Base-by-base conservation (phyloP, 768 basidiomycete species). In the Pleurotus salmoneostramineus region DNA sequence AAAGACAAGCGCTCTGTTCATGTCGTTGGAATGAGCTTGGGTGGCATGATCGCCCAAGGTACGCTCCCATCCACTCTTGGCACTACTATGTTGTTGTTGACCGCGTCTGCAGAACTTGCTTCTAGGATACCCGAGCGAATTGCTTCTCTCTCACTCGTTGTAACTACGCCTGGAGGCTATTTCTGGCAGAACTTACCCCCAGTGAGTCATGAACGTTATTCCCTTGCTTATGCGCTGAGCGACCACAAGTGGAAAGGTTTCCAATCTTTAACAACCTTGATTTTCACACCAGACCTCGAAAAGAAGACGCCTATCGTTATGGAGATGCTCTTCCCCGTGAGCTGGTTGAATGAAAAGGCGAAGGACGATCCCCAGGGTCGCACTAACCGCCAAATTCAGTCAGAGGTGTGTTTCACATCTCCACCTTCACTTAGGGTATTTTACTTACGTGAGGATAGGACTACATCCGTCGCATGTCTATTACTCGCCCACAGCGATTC, bases 11-110 rank as follows among this genome's bases (percentile, higher is more conserved):
- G 81, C 4, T 78, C 79, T 49, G 45, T 94, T 5, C 85, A 93
- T 64, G 69, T 93, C 34, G 85, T 93, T 17, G 88, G 92, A 6
- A 71, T 83, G 21, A 91, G 89, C 40, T 68, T 94, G 4, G 92
- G 92, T 2, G 91, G 91, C 4, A 93, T 93, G 91, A 90, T 91
- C 50, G 83, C 89, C 0, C 88, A 90, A 72, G 87, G 88, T 87
- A 59, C 34, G 62, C 21, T 36, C 6, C n/a, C 32, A 3, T n/a
- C 5, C 4, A 6, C 36, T 15, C 35, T 35, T 34, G 34, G 17
- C 15, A 40, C 42, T 34, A 12, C 33, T 50, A 12, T 35, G 21
- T 59, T 17, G 44, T n/a, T 33, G 14, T 17, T 48, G 44, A 14
- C 36, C 32, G 21, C 37, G 50, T 34, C 61, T 45, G 42, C 58